These are phyloP conservation scores for Sporothrix protearum DNA, from an alignment of 2,329 filamentous ascomycete species.

Conservation along the genomic window DNA sequence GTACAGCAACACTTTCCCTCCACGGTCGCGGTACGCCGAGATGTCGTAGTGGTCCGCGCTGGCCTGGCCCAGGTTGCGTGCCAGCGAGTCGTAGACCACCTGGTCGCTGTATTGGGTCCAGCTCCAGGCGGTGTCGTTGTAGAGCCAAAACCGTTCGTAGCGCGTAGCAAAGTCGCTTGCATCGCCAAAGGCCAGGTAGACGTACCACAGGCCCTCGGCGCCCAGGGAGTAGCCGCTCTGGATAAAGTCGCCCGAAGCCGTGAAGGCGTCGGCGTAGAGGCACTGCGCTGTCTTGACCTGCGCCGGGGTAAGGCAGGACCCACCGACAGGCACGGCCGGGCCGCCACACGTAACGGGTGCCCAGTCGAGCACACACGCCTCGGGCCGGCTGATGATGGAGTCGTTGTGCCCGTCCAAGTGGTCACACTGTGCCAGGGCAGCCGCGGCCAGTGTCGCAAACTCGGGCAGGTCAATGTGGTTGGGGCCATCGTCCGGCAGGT, in stretches of 20 bases:
- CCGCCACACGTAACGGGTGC: conserved; percentile 14
- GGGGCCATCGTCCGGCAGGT: conserved; percentile 40
- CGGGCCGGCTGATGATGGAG: conserved; percentile 36
- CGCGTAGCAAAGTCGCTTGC: conserved; percentile 30
- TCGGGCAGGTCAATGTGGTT: conserved; percentile 43
- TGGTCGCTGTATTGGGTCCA: conserved; percentile 34
- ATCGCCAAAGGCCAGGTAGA: conserved; percentile 28
- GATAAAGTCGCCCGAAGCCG: conserved; percentile 27
- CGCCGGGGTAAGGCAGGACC: conserved; percentile 22
- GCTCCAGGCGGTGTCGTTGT: conserved; percentile 33
- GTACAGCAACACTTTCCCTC: conserved; percentile 43
- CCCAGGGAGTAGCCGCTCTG: conserved; percentile 42
- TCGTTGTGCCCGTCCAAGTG: conserved; percentile 42
- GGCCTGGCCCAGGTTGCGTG: conserved; percentile 33
- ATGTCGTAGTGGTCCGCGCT: conserved; percentile 35
- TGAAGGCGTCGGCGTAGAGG: conserved; percentile 24
- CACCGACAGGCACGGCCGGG: neutral
- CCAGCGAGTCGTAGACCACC: conserved; percentile 31
- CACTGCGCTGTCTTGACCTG: conserved; percentile 21
- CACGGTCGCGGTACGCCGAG: conserved; percentile 33
- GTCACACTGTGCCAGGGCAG: conserved; percentile 43
- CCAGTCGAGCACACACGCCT: conserved; percentile 36
- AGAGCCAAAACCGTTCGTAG: conserved; percentile 34
- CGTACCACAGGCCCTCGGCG: conserved; percentile 39
- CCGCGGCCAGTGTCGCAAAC: conserved; percentile 40